phyloP scores from a whole-genome alignment of 768 basidiomycete species.

The Termitomyces sp. region DNA sequence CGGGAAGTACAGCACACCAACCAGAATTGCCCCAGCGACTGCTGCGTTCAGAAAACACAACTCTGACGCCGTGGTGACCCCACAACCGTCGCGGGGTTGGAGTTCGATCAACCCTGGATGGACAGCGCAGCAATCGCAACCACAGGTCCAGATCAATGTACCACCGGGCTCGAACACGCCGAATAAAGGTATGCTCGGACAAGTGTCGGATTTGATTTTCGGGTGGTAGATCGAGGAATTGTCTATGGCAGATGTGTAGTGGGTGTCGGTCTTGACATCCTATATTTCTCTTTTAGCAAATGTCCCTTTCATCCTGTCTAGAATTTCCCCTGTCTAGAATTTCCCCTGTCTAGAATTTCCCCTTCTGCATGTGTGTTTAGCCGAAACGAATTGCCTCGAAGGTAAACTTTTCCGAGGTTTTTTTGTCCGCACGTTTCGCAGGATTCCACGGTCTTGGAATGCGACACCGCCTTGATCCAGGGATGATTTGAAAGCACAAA shows the following conservation, averaged over 20 bases:
- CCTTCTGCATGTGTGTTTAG: background rate
- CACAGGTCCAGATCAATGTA: constrained; percentile 4
- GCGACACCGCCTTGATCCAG: background rate
- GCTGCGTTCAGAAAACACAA: constrained; percentile 60
- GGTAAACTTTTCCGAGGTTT: background rate
- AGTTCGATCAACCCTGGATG: constrained; percentile 9
- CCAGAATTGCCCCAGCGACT: constrained; percentile 65
- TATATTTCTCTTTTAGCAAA: background rate
- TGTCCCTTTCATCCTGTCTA: no score
- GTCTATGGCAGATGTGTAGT: background rate
- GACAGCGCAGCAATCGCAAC: constrained; percentile 11
- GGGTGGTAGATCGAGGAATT: constrained; percentile 52
- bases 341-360: background rate
- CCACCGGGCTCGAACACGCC: constrained; percentile 24
- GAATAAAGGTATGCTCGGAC: constrained; percentile 60
- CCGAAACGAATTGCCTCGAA: background rate
- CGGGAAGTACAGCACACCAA: constrained; percentile 60
- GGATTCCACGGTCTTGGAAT: background rate
- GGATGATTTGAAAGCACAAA: background rate
- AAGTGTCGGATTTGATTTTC: constrained; percentile 77
- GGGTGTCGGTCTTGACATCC: background rate
- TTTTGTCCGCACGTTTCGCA: background rate
- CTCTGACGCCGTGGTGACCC: constrained; percentile 16
- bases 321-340: no score
- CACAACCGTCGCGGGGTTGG: constrained; percentile 23